Evolutionary conservation across 225 moss, liverwort and hornwort genomes (phyloP), one percentile per base, ranked within the genome.

Genomic region (Pseudoscleropodium purum): DNA sequence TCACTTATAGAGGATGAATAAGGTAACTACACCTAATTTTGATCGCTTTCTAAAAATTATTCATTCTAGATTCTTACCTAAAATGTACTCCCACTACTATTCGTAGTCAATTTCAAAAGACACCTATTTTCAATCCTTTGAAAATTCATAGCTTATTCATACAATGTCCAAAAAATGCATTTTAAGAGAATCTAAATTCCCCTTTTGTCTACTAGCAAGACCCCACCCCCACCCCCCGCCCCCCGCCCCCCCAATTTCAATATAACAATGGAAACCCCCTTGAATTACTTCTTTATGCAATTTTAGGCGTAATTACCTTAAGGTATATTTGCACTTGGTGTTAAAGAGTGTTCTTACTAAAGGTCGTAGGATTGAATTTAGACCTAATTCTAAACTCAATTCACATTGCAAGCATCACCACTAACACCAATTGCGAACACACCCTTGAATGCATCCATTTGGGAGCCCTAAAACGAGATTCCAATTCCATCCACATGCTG

Each of bases 41-140:
- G 7, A 39, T 8, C 4, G 0, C 39, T 14, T 25, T 39, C 12
- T 25, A 8, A 25, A 25, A 67, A 39, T 5, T 4, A 0, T 11
- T 14, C 8, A 7, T 5, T 39, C 4, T 8, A 39, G 7, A 25
- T 25, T 70, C 69, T n/a, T 37, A n/a, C 6, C 13, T 37, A n/a
- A 68, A 69, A 23, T 69, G 7, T n/a, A n/a, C 2, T 69, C 23
- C 12, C 13, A n/a, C 13, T 13, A 23, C 7, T 69, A 2, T 14
- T 5, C 3, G 3, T 13, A 4, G 4, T 39, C 0, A 0, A 1
- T 39, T 70, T 24, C 0, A 69, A 0, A 68, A 25, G 47, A 8
- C 8, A 39, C 8, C 5, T 15, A 26, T 15, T 26, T 26, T 26
- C 8, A 41, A 0, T 4, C 26, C 5, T 72, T 41, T 2, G 3